Base-by-base conservation (phyloP, 345 rosid genomes). In the Salix viminalis region DNA sequence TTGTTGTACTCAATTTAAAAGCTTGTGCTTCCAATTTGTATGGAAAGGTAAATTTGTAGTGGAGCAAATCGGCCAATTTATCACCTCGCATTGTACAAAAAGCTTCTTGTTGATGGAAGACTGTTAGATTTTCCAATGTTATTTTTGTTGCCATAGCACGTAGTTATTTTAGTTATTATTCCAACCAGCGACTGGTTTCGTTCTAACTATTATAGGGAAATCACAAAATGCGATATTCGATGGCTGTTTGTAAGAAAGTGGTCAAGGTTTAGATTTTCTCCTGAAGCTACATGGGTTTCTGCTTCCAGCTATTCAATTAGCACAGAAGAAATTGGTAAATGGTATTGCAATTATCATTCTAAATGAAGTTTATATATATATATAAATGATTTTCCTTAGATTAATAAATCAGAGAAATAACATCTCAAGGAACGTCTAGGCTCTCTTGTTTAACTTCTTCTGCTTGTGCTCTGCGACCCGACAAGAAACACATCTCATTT, bases 31-130 rank as follows among this genome's bases (percentile, higher is more conserved):
- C 60, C 24, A 48, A 48, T 77, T 36, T 62, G 28, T 79, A 15
- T 69, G 62, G 71, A 62, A 61, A 50, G 68, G 75, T 74, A 74
- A 62, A 69, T 69, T 65, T 75, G 73, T 39, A 70, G 67, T n/a
- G 23, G n/a, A 61, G 65, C 54, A 70, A 75, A 65, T 65, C 65
- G 79, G 75, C 36, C 34, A 32, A 65, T 52, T 41, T 28, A 36
- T 28, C 44, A n/a, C 70, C 58, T 69, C 69, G n/a, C 67, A 18
- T 21, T 52, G 79, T 79, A 79, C 73, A 75, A 52, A 70, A 41
- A 56, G 54, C 50, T 70, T 75, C 67, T 50, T 50, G 24, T 42
- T 77, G 56, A 26, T 50, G 44, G 24, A 42, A 70, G 52, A 36
- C 64, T 69, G 24, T 30, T 23, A 24, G 48, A 28, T 75, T 62